Base-by-base conservation (phyloP, 179 eudicot species). In the Silene vulgaris region DNA sequence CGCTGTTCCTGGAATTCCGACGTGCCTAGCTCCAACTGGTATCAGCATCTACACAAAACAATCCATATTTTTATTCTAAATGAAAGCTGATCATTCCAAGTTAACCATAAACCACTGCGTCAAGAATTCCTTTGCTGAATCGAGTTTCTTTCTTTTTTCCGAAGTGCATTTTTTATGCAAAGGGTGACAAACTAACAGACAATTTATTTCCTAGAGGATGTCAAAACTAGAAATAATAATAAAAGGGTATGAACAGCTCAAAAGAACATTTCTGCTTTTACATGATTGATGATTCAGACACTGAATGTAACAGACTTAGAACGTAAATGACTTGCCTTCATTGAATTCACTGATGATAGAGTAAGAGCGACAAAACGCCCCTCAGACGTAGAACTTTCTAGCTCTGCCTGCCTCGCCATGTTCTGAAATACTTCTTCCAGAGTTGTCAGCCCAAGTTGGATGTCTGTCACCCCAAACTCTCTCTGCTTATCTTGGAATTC, bases 361-460 rank as follows among this genome's bases (percentile, higher is more conserved):
- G 82, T 81, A 71, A 95, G 84, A 68, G 90, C 84, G 65, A 84
- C 85, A 76, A 85, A 78, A 59, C 81, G 87, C 45, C 95, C 96
- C 73, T 92, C 97, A 45, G 95, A 88, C 16, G 87, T 80, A 65
- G 96, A 96, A 76, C 75, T 87, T 81, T 95, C 97, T 19, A 95
- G 70, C 86, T 95, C 97, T 30, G 99, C 97, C 62, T 86, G 84
- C 80, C 82, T 90, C n/a, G 95, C 97, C 56, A 90, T 90, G 78
- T 89, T 90, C 28, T 92, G 77, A 76, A 94, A 90, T 65, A 90
- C 97, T 84, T 94, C 96, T 87, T 94, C 98, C 63, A 94, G 87
- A 37, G 91, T 94, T 19, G 97, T 86, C 13, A 92, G 89, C 68
- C 92, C 91, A 13, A 94, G 88, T 85, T 94, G 98, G 77, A 91